Base-by-base conservation (phyloP, 2,329 filamentous ascomycete species). In the Laburnicola sp. region DNA sequence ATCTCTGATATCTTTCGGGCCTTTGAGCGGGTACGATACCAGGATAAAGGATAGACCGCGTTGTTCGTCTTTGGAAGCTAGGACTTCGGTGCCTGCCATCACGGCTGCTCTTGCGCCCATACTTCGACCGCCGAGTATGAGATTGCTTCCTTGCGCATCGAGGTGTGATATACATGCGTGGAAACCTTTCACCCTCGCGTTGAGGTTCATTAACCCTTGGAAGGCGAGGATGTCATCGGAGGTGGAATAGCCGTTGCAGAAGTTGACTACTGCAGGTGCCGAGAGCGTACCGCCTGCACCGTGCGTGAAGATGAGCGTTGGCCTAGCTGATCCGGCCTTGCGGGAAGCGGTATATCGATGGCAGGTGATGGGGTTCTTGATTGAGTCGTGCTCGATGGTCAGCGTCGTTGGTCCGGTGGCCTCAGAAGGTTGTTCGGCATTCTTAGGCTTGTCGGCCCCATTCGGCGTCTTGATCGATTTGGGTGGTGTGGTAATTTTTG, bases 71-170 rank as follows among this genome's bases (percentile, higher is more conserved):
- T 42, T 26, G 3, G 27, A 32, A 4, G 34, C 38, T n/a, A 59
- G 25, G 11, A 59, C 30, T 22, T 72, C 63, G 2, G 59, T 60
- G 0, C 69, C 71, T 3, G 75, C 69, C 11, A 75, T 65, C 4
- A 71, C 70, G 2, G 75, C 75, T 3, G 76, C 75, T 11, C 75
- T 64, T 7, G 75, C 70, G 6, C 76, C 75, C 75, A 77, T 77
- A 36, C 74, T 76, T 3, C 75, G 57, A 2, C 76, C 75, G 1
- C 75, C 74, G 2, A 77, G 51, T 2, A 67, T 56, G 4, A 61
- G 28, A 6, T 10, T 34, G 35, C 22, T 22, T 5, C 11, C 27
- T 28, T 49, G n/a, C 3, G 42, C 28, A 3, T 32, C 10, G 2
- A 58, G 36, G 34, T 72, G 51, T 22, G 63, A 59, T 2, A 73